Percentiles rank a stretch among this genome's conserved stretches.
These are phyloP conservation scores for Phoma sp. DNA, from an alignment of 2,329 filamentous ascomycete species.

Conservation along the genomic window DNA sequence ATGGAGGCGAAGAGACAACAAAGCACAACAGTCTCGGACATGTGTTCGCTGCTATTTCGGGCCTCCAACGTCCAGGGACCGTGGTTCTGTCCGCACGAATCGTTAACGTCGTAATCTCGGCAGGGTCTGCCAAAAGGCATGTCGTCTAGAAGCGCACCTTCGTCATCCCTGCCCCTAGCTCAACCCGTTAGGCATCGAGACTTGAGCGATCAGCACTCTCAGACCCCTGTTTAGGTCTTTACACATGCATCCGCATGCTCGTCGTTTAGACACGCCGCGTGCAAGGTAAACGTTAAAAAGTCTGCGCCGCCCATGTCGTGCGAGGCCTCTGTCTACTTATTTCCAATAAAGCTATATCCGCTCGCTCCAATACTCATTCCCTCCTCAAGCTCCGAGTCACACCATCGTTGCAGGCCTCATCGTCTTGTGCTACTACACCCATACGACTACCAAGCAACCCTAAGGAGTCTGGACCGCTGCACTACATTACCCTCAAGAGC, in stretches of 20 bases:
- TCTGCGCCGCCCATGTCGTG: conserved; percentile 25
- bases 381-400: conserved; percentile 1
- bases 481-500: conserved; percentile 7
- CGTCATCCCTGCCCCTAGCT: conserved; percentile 33
- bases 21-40: conserved; percentile 10
- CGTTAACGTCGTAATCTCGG: conserved; percentile 16
- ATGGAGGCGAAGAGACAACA: conserved; percentile 11
- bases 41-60: conserved; percentile 19
- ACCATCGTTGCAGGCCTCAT: conserved; percentile 12
- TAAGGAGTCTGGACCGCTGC: conserved; percentile 13
- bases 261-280: conserved; percentile 17
- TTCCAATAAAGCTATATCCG: conserved; percentile 17
- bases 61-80: conserved; percentile 10
- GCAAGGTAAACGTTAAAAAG: conserved; percentile 26
- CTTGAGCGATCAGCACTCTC: conserved; percentile 29
- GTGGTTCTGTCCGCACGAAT: conserved; percentile 16
- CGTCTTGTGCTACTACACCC: conserved; percentile 10
- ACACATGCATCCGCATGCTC: conserved; percentile 29
- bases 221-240: conserved; percentile 23
- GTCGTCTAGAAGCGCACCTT: conserved; percentile 23
- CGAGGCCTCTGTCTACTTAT: background rate
- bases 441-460: conserved; percentile 9
- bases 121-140: conserved; percentile 15
- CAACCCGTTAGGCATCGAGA: conserved; percentile 32
- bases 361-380: conserved; percentile 6